These are phyloP conservation scores for Hirsutella thompsonii DNA, from an alignment of 2,329 filamentous ascomycete genomes.

Conservation along the genomic window DNA sequence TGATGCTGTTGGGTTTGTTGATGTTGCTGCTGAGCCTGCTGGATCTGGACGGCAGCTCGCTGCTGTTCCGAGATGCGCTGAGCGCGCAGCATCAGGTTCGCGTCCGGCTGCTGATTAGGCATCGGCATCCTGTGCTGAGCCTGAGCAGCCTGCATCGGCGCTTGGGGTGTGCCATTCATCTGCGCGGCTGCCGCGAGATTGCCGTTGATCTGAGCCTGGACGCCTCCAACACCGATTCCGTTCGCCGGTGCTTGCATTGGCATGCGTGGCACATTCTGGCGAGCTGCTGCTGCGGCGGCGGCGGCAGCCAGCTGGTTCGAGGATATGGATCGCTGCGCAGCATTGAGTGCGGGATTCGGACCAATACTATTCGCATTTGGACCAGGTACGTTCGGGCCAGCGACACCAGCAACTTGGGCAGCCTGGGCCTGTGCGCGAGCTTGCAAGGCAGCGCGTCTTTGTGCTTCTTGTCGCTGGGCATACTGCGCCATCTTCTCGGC, in stretches of 20 bases:
- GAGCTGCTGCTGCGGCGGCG: conserved; percentile 17
- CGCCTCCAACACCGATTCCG: conserved; percentile 31
- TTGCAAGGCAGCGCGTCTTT: conserved; percentile 36
- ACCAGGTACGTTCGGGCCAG: conserved; percentile 18
- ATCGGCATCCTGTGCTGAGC: conserved; percentile 47
- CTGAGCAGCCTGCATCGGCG: conserved; percentile 50
- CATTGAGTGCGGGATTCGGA: conserved; percentile 14
- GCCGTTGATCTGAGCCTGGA: conserved; percentile 35
- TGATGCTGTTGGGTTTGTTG: conserved; percentile 16
- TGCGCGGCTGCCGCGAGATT: conserved; percentile 41
- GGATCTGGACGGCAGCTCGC: conserved; percentile 35
- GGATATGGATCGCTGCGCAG: conserved; percentile 24
- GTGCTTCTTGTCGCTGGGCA: conserved; percentile 45
- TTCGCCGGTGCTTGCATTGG: conserved; percentile 40
- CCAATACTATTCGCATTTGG: conserved; percentile 16
- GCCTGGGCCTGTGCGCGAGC: conserved; percentile 32
- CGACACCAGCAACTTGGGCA: conserved; percentile 30
- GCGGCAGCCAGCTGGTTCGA: conserved; percentile 31
- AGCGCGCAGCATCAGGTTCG: conserved; percentile 47
- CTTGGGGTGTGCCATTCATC: conserved; percentile 54
- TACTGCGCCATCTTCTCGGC: conserved; percentile 45
- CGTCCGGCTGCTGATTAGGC: conserved; percentile 29
- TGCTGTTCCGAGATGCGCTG: conserved; percentile 56
- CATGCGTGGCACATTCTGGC: conserved; percentile 36
- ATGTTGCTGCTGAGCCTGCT: conserved; percentile 24